These are phyloP conservation scores for Austroboletus niveus DNA, from an alignment of 1,284 basidiomycete genomes.

Conservation along the genomic window DNA sequence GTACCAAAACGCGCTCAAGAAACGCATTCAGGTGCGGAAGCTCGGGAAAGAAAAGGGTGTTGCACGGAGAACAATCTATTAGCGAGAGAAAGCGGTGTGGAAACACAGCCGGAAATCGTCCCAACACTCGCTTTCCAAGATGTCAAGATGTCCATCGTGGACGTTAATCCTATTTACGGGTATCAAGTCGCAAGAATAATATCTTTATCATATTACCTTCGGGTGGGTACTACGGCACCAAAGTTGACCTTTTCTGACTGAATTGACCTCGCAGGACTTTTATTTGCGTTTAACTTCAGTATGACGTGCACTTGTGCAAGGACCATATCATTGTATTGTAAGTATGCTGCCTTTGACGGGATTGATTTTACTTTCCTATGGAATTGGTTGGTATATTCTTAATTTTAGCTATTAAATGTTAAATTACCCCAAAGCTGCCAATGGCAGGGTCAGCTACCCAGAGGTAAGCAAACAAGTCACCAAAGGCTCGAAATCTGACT, in stretches of 20 bases:
- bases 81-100: conserved; percentile 18
- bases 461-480: conserved; percentile 49
- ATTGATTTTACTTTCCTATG: conserved; percentile 73
- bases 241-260: conserved; percentile 52
- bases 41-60: conserved; percentile 9
- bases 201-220: conserved; percentile 16
- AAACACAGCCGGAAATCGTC: conserved; percentile 13
- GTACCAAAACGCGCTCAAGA: conserved; percentile 61
- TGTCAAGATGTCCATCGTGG: conserved; percentile 15
- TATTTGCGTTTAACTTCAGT: conserved; percentile 71
- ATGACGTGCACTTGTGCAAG: conserved; percentile 74
- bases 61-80: conserved; percentile 34
- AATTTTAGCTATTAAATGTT: background rate
- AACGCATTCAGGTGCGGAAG: conserved; percentile 9
- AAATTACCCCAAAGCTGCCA: conserved; percentile 43
- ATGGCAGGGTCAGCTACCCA: conserved; percentile 61
- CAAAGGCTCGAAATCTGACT: background rate
- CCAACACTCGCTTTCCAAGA: conserved; percentile 35
- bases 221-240: conserved; percentile 9
- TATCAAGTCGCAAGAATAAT: conserved; percentile 19
- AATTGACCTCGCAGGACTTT: conserved; percentile 50
- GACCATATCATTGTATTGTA: conserved; percentile 64
- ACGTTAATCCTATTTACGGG: conserved; percentile 21
- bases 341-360: conserved; percentile 76
- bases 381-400: conserved; percentile 47